Evolutionary conservation across 257 asterid genomes (phyloP), one percentile per base, ranked within the genome.

Genomic region (Lithospermum erythrorhizon): DNA sequence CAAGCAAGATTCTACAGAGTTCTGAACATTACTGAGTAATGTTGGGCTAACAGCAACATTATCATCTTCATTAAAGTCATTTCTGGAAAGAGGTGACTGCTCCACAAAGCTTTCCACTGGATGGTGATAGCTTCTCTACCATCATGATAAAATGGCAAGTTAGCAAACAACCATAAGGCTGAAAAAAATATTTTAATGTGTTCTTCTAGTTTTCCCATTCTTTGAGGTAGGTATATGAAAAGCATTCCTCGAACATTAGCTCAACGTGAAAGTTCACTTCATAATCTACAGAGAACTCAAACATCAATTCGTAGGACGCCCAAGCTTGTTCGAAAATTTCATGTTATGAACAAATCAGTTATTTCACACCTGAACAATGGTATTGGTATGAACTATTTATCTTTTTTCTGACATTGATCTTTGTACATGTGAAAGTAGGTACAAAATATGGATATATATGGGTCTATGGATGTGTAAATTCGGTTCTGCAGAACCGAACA

Each of bases 61-160:
- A 70, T 77, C 90, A 70, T 85, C 95, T 19, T 75, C 77, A 63
- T 77, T 79, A 63, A 82, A 78, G 55, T 75, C 75, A 20, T 69
- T 68, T 60, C 79, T 77, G 22, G 73, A 68, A 30, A 78, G 70
- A 32, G 75, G 94, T 45, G 81, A 67, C 61, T 78, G 95, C 53
- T 83, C 86, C 14, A 72, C 59, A 45, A 79, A 83, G 73, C 79
- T 84, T 71, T 82, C 94, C 27, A 65, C 72, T 55, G 77, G 79
- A 29, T 80, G 91, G 49, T 83, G 65, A 79, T 68, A 76, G 76
- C 72, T 72, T 77, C 76, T 72, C 95, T 81, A 87, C 63, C 65
- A 48, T 57, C 62, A 53, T 16, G 74, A 67, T 53, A 66, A 66
- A 47, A 76, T 37, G 41, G 59, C 72, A 62, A 20, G 27, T 65